Evolutionary conservation across 192 early-diverging fungal genomes (phyloP), one percentile per base, ranked within the genome.

Genomic region (Backusella psychrophila): DNA sequence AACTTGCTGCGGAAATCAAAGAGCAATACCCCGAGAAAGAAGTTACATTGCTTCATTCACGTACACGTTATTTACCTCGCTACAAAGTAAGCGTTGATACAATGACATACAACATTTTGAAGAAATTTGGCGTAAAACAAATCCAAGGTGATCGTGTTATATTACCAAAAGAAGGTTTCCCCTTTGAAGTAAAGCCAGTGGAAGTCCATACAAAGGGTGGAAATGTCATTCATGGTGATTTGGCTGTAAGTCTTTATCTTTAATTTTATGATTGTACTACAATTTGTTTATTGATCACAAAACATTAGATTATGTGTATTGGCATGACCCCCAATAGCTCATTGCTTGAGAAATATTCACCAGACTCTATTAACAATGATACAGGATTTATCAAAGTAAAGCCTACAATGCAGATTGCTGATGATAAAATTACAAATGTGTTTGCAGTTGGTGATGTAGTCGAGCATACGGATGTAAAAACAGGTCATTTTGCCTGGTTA

Each of bases 371-470:
- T 35, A 84, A 93, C 72, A 76, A 84, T 66, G 77, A 75, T 21
- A 86, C 85, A 6, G 84, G 84, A 15, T 88, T 91, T 74, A 85
- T 96, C 78, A 83, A 84, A 9, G 90, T 91, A 39, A 81, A 77
- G 39, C 84, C 86, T 21, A 93, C 93, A 1, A 84, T 94, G 63
- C 95, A 96, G 77, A 75, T 95, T 2, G 81, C 79, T 31, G 85
- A 89, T 53, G 69, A 72, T 8, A 26, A 67, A 4, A 87, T 87
- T 77, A 81, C 88, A 5, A 80, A 94, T 78, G 90, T 96, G 33
- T 96, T 90, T 75, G 90, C 92, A 8, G 80, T 86, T 31, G 94
- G 94, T 19, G 94, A 96, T 77, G 90, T 93, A 14, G 83, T 82
- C 52, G 82, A 85, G 23, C 75, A 83, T 14, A 82, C 76, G 34